A percentile compares a stretch with the other conserved stretches of the same genome.
phyloP scores from a whole-genome alignment of 1,139 yeast species.

The Geotrichum fermentans region DNA sequence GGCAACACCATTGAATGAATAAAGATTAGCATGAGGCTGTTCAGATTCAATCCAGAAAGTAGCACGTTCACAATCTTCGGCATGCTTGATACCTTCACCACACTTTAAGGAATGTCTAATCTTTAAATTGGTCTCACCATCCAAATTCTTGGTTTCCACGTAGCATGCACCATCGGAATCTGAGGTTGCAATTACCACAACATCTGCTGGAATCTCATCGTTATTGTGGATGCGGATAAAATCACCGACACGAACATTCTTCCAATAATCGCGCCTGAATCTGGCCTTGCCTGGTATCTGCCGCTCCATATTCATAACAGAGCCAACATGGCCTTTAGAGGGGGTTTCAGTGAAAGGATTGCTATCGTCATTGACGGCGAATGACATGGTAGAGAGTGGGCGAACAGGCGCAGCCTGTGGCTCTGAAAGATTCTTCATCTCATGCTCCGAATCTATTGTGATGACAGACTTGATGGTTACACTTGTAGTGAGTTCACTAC shows the following conservation, averaged over 20 bases:
- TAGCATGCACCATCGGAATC: slow-evolving; percentile 89
- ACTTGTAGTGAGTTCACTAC: slow-evolving; percentile 11
- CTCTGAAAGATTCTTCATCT: slow-evolving; percentile 20
- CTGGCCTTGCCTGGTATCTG: slow-evolving; percentile 38
- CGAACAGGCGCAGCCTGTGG: slow-evolving; percentile 51
- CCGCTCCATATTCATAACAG: slow-evolving; percentile 75
- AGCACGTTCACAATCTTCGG: slow-evolving; percentile 67
- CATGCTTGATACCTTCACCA: slow-evolving; percentile 59
- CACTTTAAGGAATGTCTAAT: slow-evolving; percentile 68
- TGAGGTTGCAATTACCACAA: slow-evolving; percentile 71
- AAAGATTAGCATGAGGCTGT: slow-evolving; percentile 81
- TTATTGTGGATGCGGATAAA: slow-evolving; percentile 75
- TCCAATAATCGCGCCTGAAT: slow-evolving; percentile 78
- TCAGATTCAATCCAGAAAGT: slow-evolving; percentile 87
- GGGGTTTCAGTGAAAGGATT: slow-evolving; percentile 57
- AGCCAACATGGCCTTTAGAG: slow-evolving; percentile 64
- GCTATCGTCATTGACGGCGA: slow-evolving; percentile 74
- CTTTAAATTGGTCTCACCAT: slow-evolving; percentile 93
- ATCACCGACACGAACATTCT: slow-evolving; percentile 84
- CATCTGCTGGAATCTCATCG: slow-evolving; percentile 92
- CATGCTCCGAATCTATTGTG: slow-evolving; percentile 12
- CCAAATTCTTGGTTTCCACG: slow-evolving; percentile 89
- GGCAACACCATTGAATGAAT: slow-evolving; percentile 77
- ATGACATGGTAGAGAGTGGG: slow-evolving; percentile 80
- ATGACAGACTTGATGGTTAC: slow-evolving; percentile 15